phyloP scores from a whole-genome alignment of 2,329 filamentous ascomycete species.

The Apiospora hydei region DNA sequence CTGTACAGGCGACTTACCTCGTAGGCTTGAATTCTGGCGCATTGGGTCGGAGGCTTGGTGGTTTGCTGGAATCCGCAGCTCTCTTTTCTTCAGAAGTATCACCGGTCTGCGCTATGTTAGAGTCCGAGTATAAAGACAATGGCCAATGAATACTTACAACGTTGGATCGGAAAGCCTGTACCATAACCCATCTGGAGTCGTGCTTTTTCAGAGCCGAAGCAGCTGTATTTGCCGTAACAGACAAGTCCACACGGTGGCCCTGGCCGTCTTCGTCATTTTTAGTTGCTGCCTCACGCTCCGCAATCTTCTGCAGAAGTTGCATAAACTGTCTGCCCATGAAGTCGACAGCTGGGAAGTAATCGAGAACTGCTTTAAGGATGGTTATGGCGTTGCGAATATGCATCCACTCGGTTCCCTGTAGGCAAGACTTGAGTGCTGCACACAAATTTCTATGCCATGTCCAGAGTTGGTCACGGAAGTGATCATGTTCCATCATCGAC shows the following conservation, averaged over 20 bases:
- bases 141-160: constrained; percentile 57
- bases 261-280: constrained; percentile 59
- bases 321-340: constrained; percentile 79
- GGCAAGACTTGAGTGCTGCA: constrained; percentile 79
- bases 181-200: constrained; percentile 74
- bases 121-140: constrained; percentile 35
- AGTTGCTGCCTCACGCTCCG: constrained; percentile 63
- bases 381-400: constrained; percentile 96
- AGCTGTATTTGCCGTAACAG: constrained; percentile 75
- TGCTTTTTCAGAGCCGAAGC: constrained; percentile 73
- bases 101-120: constrained; percentile 44
- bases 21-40: constrained; percentile 71
- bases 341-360: constrained; percentile 87
- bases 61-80: constrained; percentile 42
- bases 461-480: constrained; percentile 85
- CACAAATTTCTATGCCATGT: constrained; percentile 90
- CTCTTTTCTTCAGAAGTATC: constrained; percentile 48
- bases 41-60: constrained; percentile 60
- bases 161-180: constrained; percentile 74
- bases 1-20: constrained; percentile 39
- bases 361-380: constrained; percentile 80
- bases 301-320: constrained; percentile 70
- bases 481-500: constrained; percentile 80
- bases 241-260: constrained; percentile 74
- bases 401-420: constrained; percentile 90